Base-by-base conservation (phyloP, 1,284 basidiomycete genomes). In the Porodaedalea pini region DNA sequence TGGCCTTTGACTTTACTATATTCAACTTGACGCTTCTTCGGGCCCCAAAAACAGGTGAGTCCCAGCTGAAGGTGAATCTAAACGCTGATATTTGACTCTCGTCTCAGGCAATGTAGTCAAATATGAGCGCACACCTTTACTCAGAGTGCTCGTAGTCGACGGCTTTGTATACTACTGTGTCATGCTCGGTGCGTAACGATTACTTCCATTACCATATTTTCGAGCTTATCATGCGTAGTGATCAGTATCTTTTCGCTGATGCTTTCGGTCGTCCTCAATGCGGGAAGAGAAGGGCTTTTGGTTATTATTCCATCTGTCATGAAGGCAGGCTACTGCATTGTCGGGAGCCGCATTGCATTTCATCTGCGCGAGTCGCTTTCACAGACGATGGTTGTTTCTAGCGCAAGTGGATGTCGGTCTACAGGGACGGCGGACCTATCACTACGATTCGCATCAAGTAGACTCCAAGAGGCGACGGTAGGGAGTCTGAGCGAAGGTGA, bases 101-200 rank as follows among this genome's bases (percentile, higher is more conserved):
- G n/a, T 7, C 31, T n/a, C 6, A 44, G n/a, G n/a, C n/a, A 19
- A 6, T 10, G 5, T 37, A 56, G 54, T 17, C 10, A 48, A 29
- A 15, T 23, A 49, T 10, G 36, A 19, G 13, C 8, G 45, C 11
- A 36, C 54, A 5, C 54, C 54, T n/a, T 27, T 56, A 2, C 44
- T 56, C 5, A 56, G 25, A 15, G 45, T 56, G 2, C 44, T 56
- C 4, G 39, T 56, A 8, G 11, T 47, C 7, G 54, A 56, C 25
- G 54, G 54, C 17, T 47, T 56, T 29, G 23, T 48, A 15, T 56
- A 56, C 36, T 56, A 56, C 23, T 32, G 19, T 15, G 32, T 48
- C 31, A 48, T 56, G 54, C 31, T 56, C 15, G 29, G 54, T 56
- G 25, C 3, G 54, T 48, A 13, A 3, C 17, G n/a, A n/a, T n/a